A percentile compares a stretch with the other conserved stretches of the same genome.
Evolutionary conservation across 2,329 filamentous ascomycete genomes (phyloP).

Genomic region (Hortaea sp.): DNA sequence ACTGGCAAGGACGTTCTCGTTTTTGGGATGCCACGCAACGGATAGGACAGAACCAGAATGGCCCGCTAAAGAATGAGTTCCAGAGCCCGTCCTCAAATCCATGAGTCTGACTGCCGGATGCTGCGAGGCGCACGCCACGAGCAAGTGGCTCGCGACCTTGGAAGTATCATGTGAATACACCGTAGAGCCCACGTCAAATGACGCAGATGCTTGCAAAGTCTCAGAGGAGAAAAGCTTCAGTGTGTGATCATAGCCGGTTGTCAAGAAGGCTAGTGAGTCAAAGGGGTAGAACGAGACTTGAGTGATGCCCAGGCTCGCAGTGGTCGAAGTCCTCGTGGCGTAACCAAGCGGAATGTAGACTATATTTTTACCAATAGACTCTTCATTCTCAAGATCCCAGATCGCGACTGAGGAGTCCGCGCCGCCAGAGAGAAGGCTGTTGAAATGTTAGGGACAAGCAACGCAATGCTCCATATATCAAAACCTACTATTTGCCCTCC

Average conservation of each 20-base stretch:
- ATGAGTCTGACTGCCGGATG: conserved; percentile 75
- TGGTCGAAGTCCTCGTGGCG: conserved; percentile 26
- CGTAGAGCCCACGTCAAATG: conserved; percentile 58
- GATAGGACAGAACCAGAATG: conserved; percentile 46
- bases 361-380: conserved; percentile 7
- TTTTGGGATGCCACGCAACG: conserved; percentile 69
- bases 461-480: too few species aligned
- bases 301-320: conserved; percentile 62
- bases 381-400: conserved; percentile 68
- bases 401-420: conserved; percentile 74
- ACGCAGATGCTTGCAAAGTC: conserved; percentile 49
- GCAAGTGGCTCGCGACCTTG: conserved; percentile 57
- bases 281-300: conserved; percentile 71
- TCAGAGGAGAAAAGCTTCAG: conserved; percentile 66
- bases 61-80: conserved; percentile 42
- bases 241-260: conserved; percentile 67
- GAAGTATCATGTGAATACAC: conserved; percentile 73
- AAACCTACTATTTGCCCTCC: conserved; percentile 59
- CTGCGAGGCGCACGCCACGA: conserved; percentile 83
- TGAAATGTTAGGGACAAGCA: not conserved
- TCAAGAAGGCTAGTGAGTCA: conserved; percentile 64
- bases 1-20: conserved; percentile 71
- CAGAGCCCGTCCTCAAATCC: conserved; percentile 73
- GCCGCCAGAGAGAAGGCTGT: conserved; percentile 70
- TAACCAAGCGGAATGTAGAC: conserved; percentile 38